phyloP scores from a whole-genome alignment of 768 basidiomycete species.

The Panaeolus cyanescens region DNA sequence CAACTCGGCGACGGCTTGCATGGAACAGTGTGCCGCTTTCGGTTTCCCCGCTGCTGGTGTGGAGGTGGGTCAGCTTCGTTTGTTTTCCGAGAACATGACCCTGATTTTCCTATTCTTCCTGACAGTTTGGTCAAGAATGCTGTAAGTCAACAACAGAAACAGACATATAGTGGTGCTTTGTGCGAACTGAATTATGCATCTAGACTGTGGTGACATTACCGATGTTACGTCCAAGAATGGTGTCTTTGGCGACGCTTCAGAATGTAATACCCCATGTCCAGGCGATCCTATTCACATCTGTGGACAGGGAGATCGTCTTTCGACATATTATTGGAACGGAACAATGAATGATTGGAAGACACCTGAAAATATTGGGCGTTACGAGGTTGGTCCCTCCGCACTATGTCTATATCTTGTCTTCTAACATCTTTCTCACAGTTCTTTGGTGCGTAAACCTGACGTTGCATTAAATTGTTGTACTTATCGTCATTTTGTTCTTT shows the following conservation, averaged over 20 bases:
- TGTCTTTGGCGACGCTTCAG: constrained; percentile 39
- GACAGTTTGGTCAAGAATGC: constrained; percentile 67
- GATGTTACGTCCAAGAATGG: constrained; percentile 48
- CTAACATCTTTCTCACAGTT: constrained; percentile 32
- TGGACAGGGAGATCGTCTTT: constrained; percentile 56
- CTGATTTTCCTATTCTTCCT: constrained; percentile 9
- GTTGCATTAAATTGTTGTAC: not conserved
- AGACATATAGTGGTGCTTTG: not conserved
- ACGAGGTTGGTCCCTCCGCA: constrained; percentile 52
- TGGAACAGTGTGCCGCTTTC: constrained; percentile 67
- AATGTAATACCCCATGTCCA: constrained; percentile 58
- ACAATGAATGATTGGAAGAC: constrained; percentile 63
- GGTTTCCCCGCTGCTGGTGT: constrained; percentile 74
- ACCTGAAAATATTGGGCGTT: constrained; percentile 64
- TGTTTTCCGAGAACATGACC: constrained; percentile 3
- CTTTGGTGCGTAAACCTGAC: constrained; percentile 37
- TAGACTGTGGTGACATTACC: constrained; percentile 71
- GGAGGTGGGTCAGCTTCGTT: constrained; percentile 36
- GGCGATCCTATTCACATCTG: constrained; percentile 74
- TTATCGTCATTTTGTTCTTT: constrained; percentile 5
- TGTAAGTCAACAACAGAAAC: constrained; percentile 45
- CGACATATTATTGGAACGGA: constrained; percentile 56
- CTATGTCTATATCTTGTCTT: not conserved
- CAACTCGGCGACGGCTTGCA: constrained; percentile 65
- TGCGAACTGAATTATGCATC: not conserved